These are phyloP conservation scores for Piper longum DNA, from an alignment of 164 flowering plant genomes.

Conservation along the genomic window DNA sequence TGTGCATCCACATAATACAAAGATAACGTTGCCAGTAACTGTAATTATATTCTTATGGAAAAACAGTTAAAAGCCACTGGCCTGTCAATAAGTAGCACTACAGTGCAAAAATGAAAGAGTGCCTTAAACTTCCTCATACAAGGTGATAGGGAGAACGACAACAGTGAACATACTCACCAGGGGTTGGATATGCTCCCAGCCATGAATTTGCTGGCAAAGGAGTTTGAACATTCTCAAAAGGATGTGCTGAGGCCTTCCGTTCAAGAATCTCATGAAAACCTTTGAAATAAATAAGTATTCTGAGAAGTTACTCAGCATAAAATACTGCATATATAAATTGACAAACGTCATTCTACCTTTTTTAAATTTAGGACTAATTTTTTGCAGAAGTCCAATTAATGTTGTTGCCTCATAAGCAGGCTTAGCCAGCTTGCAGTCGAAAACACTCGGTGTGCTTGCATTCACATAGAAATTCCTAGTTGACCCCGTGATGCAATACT, in stretches of 20 bases:
- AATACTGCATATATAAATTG: not conserved
- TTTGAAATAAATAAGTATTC: constrained; percentile 14
- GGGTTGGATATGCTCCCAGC: constrained; percentile 72
- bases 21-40: no score
- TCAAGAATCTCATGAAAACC: constrained; percentile 91
- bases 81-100: no score
- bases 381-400: constrained; percentile 79
- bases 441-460: constrained; percentile 54
- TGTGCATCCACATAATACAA: no score
- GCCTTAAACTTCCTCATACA: no score
- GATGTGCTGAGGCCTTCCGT: constrained; percentile 80
- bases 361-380: constrained; percentile 80
- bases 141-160: no score
- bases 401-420: constrained; percentile 63
- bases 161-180: constrained; percentile 39
- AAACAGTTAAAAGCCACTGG: no score
- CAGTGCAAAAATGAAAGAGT: no score
- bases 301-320: not conserved
- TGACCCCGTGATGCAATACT: constrained; percentile 74
- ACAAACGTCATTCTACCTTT: constrained; percentile 38
- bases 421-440: constrained; percentile 69
- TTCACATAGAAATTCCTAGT: constrained; percentile 75
- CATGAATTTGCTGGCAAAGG: constrained; percentile 82
- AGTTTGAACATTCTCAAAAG: constrained; percentile 93
- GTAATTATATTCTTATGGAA: no score